Percentiles rank a stretch among this genome's conserved stretches.
Evolutionary conservation across 129 eudicot species (phyloP).

Genomic region (Solidago caesia): DNA sequence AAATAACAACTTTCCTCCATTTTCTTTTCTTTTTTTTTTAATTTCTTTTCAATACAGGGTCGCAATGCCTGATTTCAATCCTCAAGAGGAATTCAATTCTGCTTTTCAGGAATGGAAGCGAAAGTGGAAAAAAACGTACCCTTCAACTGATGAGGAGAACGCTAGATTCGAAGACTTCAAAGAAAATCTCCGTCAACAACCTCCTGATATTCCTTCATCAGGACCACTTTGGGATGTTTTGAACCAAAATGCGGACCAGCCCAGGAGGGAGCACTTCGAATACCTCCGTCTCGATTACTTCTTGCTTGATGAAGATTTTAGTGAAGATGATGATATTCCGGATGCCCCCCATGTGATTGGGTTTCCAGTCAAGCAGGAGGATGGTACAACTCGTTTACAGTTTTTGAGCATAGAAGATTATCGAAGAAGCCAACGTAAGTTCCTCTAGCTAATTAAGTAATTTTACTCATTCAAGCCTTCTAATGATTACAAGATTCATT

Average conservation of each 20-base stretch:
- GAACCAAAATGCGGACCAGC: not conserved
- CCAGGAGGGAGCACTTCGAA: not conserved
- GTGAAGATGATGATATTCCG: too few species aligned
- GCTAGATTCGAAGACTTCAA: not conserved
- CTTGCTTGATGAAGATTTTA: too few species aligned
- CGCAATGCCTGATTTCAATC: not conserved
- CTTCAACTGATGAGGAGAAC: not conserved
- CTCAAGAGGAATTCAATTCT: too few species aligned
- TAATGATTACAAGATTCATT: not conserved
- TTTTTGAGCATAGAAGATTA: not conserved
- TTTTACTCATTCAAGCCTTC: not conserved
- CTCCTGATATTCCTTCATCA: not conserved
- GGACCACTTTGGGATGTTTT: not conserved
- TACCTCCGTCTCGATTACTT: not conserved
- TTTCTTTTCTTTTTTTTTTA: too few species aligned
- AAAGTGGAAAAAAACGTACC: not conserved
- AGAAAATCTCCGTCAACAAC: too few species aligned
- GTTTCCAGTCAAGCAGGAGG: not conserved
- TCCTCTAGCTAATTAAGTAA: not conserved
- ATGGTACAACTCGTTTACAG: not conserved
- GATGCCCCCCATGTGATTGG: too few species aligned
- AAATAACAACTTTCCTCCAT: too few species aligned
- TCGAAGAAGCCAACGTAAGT: not conserved
- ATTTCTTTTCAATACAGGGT: not conserved
- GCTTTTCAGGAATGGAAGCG: not conserved